Evolutionary conservation across 768 basidiomycete species (phyloP).

Genomic region (Boletus reticuloceps): DNA sequence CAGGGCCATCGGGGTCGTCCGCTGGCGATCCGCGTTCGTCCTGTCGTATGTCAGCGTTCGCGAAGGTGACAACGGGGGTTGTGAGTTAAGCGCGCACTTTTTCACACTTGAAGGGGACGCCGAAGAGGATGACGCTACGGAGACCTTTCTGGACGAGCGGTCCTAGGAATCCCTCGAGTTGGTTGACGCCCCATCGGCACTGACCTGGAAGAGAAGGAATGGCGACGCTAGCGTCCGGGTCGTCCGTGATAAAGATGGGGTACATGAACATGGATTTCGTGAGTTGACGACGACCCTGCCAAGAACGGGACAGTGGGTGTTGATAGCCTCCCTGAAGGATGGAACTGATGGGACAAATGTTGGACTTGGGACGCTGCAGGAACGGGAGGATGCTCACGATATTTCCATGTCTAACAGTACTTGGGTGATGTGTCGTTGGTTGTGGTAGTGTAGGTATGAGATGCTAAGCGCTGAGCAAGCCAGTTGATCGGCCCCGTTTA

Average conservation of each 20-base stretch:
- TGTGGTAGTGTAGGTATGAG: too few relatives aligned
- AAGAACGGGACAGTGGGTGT: constrained; percentile 84
- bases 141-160: constrained; percentile 91
- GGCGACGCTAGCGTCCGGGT: constrained; percentile 76
- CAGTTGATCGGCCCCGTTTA: too few relatives aligned
- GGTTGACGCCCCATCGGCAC: constrained; percentile 93
- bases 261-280: constrained; percentile 98
- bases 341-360: constrained; percentile 43
- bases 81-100: constrained; percentile 51
- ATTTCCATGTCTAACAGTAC: constrained; percentile 36
- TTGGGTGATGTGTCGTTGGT: too few relatives aligned
- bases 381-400: constrained; percentile 35
- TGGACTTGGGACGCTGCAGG: constrained; percentile 1
- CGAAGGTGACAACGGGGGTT: not conserved
- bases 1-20: constrained; percentile 87
- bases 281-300: constrained; percentile 79
- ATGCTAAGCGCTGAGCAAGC: too few relatives aligned
- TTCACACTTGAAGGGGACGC: constrained; percentile 75
- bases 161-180: constrained; percentile 79
- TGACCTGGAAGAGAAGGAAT: constrained; percentile 84
- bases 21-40: constrained; percentile 83
- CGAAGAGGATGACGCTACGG: constrained; percentile 90
- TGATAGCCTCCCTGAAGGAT: constrained; percentile 92
- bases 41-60: constrained; percentile 37
- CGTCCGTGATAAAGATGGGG: constrained; percentile 97